Percentiles rank a stretch among this genome's conserved stretches.
Conservation (phyloP, 129 eudicot genomes). For the Ambrosia artemisiifolia region DNA sequence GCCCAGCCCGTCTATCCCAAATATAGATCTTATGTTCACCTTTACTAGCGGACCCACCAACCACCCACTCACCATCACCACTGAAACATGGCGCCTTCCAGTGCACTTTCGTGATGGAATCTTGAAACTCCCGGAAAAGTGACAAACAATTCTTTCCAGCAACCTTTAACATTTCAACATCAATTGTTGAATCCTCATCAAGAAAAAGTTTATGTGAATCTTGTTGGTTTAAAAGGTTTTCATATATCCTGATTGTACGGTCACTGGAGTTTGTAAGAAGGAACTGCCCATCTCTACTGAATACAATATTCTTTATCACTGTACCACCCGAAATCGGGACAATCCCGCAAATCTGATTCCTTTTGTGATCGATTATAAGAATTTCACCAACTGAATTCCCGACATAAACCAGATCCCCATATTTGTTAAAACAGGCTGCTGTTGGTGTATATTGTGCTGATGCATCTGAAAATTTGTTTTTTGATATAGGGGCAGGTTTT, state of each 20-base stretch:
- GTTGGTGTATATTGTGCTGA: slow-evolving; percentile 34
- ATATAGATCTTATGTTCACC: slow-evolving; percentile 98
- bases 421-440: slow-evolving; percentile 35
- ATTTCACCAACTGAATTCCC: slow-evolving; percentile 35
- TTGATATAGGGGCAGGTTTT: slow-evolving; percentile 21
- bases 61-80: slow-evolving; percentile 98
- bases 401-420: slow-evolving; percentile 36
- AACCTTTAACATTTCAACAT: slow-evolving; percentile 51
- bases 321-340: slow-evolving; percentile 63
- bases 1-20: slow-evolving; percentile 93
- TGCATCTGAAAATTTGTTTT: slow-evolving; percentile 28
- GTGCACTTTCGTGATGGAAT: slow-evolving; percentile 78
- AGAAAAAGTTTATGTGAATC: slow-evolving; percentile 45
- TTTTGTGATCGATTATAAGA: slow-evolving; percentile 40
- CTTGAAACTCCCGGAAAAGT: slow-evolving; percentile 85
- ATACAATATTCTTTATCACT: slow-evolving; percentile 73
- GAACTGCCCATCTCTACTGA: slow-evolving; percentile 77
- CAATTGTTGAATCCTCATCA: slow-evolving; percentile 28
- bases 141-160: slow-evolving; percentile 59
- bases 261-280: slow-evolving; percentile 93
- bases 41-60: slow-evolving; percentile 97
- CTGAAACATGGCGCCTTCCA: slow-evolving; percentile 99
- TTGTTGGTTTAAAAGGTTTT: slow-evolving; percentile 68
- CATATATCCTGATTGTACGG: slow-evolving; percentile 79
- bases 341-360: slow-evolving; percentile 46